Evolutionary conservation across 2,329 filamentous ascomycete species (phyloP).

Genomic region (Lachnellula hyalina): DNA sequence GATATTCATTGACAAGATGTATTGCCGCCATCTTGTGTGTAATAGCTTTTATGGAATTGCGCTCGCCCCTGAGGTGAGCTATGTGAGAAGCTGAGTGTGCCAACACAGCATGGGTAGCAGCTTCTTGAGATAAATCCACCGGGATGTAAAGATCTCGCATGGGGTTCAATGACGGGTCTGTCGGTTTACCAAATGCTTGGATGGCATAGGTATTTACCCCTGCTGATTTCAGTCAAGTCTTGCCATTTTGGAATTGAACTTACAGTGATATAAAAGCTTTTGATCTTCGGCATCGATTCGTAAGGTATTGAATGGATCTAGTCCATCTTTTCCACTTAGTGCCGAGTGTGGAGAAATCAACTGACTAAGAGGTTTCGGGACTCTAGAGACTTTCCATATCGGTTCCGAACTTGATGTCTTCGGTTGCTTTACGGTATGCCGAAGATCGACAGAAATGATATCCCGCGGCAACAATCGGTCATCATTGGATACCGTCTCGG

Average conservation of each 20-base stretch:
- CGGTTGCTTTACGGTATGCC: neutral
- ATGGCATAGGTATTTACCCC: constrained; percentile 30
- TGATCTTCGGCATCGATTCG: constrained; percentile 33
- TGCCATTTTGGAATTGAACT: constrained; percentile 5
- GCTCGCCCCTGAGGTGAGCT: constrained; percentile 30
- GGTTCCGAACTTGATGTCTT: neutral
- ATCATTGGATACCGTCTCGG: neutral
- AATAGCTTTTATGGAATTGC: constrained; percentile 25
- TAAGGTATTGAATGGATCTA: constrained; percentile 35
- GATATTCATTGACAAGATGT: constrained; percentile 32
- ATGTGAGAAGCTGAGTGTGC: constrained; percentile 38
- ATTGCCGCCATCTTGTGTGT: constrained; percentile 34
- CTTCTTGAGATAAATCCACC: constrained; percentile 36
- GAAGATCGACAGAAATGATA: neutral
- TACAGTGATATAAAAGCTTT: constrained; percentile 35
- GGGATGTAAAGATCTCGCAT: constrained; percentile 38
- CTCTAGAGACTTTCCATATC: neutral
- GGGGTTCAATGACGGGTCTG: constrained; percentile 32
- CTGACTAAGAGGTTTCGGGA: neutral
- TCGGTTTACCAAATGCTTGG: constrained; percentile 31
- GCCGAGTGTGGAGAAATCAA: neutral
- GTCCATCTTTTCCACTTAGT: constrained; percentile 10
- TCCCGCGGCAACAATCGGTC: neutral
- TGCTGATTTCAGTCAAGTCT: constrained; percentile 6
- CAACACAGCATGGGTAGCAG: constrained; percentile 38